These are phyloP conservation scores for Sordariomycetes sp. DNA, from an alignment of 2,329 filamentous ascomycete genomes.

Conservation along the genomic window DNA sequence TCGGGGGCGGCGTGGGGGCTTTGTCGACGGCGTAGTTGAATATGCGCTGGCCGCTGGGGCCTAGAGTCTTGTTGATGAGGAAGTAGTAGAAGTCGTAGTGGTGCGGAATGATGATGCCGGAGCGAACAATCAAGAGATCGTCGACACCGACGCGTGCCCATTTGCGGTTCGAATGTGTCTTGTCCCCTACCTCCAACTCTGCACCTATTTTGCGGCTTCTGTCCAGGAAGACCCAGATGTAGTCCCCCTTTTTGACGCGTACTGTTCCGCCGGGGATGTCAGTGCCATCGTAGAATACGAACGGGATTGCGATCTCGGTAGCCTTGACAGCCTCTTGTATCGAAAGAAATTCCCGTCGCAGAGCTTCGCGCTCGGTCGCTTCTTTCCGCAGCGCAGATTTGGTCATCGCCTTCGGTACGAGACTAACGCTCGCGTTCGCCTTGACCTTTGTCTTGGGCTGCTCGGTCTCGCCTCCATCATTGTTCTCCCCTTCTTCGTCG, in stretches of 20 bases:
- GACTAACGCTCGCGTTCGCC: slow-evolving; percentile 50
- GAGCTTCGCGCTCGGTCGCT: slow-evolving; percentile 65
- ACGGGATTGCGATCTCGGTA: slow-evolving; percentile 84
- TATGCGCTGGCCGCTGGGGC: slow-evolving; percentile 61
- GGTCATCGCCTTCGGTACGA: slow-evolving; percentile 58
- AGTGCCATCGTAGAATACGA: slow-evolving; percentile 94
- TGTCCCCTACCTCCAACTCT: slow-evolving; percentile 65
- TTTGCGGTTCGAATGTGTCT: slow-evolving; percentile 52
- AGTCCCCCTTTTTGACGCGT: slow-evolving; percentile 86
- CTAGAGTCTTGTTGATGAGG: slow-evolving; percentile 75
- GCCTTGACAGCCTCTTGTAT: slow-evolving; percentile 82
- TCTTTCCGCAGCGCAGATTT: slow-evolving; percentile 74
- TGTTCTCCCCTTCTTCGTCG: slow-evolving; percentile 56
- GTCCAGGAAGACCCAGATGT: slow-evolving; percentile 87
- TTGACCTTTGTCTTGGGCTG: slow-evolving; percentile 40
- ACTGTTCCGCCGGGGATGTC: slow-evolving; percentile 80
- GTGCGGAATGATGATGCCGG: slow-evolving; percentile 90
- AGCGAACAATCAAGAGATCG: slow-evolving; percentile 86
- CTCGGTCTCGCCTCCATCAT: slow-evolving; percentile 27
- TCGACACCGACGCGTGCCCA: slow-evolving; percentile 95
- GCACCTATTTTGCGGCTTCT: slow-evolving; percentile 85
- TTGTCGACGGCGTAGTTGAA: slow-evolving; percentile 64
- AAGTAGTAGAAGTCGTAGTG: slow-evolving; percentile 98
- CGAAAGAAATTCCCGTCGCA: slow-evolving; percentile 73
- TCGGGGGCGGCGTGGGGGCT: slow-evolving; percentile 17